A percentile compares a stretch with the other conserved stretches of the same genome.
Evolutionary conservation across 2,329 filamentous ascomycete genomes (phyloP).

Genomic region (Leptodontidium sp.): DNA sequence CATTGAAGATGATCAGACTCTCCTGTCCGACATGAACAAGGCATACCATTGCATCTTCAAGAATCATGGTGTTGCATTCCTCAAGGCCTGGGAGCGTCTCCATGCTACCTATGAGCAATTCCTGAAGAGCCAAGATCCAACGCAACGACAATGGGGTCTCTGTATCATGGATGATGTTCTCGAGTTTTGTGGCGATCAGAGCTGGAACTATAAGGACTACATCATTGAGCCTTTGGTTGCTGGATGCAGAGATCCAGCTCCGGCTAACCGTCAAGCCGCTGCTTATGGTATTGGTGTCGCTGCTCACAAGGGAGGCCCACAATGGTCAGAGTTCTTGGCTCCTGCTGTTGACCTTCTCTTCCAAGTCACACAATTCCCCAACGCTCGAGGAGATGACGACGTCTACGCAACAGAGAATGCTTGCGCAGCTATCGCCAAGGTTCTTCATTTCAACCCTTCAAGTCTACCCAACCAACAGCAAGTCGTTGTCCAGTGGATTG

Average conservation of each 20-base stretch:
- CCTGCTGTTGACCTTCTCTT: constrained; percentile 84
- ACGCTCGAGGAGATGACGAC: constrained; percentile 89
- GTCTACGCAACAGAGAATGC: constrained; percentile 98
- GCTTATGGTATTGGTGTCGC: constrained; percentile 96
- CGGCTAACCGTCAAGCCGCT: constrained; percentile 93
- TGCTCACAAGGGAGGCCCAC: constrained; percentile 86
- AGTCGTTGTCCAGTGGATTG: constrained; percentile 85
- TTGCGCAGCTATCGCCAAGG: constrained; percentile 95
- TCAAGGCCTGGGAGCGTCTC: constrained; percentile 87
- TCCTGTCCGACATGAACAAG: constrained; percentile 99
- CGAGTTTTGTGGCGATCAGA: constrained; percentile 92
- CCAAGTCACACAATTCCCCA: constrained; percentile 80
- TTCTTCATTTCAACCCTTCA: constrained; percentile 85
- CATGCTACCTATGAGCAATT: constrained; percentile 87
- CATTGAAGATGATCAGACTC: constrained; percentile 95
- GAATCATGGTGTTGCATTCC: constrained; percentile 85
- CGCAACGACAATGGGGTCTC: constrained; percentile 97
- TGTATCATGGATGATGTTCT: constrained; percentile 99
- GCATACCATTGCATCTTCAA: constrained; percentile 99
- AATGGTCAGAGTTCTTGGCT: constrained; percentile 88
- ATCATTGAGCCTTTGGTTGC: constrained; percentile 88
- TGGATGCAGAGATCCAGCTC: constrained; percentile 84
- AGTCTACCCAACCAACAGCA: constrained; percentile 80
- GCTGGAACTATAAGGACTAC: constrained; percentile 83
- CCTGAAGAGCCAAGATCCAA: constrained; percentile 81